A percentile compares a stretch with the other conserved stretches of the same genome.
phyloP scores from a whole-genome alignment of 345 rosid genomes.

The Populus tremula region DNA sequence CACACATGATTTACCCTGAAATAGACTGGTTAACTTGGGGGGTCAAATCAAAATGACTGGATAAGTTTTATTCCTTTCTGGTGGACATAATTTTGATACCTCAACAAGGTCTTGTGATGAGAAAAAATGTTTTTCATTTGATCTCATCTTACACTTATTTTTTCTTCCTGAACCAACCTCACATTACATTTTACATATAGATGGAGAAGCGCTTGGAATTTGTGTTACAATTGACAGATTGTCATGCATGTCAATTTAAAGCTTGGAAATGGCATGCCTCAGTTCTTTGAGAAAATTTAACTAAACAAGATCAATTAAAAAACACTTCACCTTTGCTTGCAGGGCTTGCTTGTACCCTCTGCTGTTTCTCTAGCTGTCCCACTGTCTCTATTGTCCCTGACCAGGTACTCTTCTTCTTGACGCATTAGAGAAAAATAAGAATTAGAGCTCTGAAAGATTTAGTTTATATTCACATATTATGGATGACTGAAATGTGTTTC shows the following conservation, averaged over 20 bases:
- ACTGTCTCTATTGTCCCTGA: slow-evolving; percentile 78
- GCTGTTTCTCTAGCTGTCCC: slow-evolving; percentile 80
- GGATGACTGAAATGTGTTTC: slow-evolving; percentile 29
- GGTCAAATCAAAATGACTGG: not conserved
- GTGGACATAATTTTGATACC: not conserved
- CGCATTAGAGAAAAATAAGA: slow-evolving; percentile 6
- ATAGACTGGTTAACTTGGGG: not conserved
- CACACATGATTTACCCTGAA: not conserved
- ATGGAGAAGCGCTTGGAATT: not conserved
- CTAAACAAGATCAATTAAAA: not conserved
- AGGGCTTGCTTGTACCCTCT: slow-evolving; percentile 74
- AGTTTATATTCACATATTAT: slow-evolving; percentile 9
- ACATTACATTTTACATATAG: not conserved
- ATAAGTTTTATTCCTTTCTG: not conserved
- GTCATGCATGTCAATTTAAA: not conserved
- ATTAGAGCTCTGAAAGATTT: slow-evolving; percentile 8
- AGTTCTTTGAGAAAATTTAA: not conserved
- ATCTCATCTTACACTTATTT: not conserved
- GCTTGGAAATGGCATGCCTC: not conserved
- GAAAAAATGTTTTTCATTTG: not conserved
- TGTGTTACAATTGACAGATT: not conserved
- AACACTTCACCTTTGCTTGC: slow-evolving; percentile 18
- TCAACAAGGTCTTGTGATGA: not conserved
- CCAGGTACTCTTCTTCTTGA: slow-evolving; percentile 57
- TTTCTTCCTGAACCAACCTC: too few species aligned